These are phyloP conservation scores for Phytophthora lateralis DNA, from an alignment of 352 stramenopile genomes.

Conservation along the genomic window DNA sequence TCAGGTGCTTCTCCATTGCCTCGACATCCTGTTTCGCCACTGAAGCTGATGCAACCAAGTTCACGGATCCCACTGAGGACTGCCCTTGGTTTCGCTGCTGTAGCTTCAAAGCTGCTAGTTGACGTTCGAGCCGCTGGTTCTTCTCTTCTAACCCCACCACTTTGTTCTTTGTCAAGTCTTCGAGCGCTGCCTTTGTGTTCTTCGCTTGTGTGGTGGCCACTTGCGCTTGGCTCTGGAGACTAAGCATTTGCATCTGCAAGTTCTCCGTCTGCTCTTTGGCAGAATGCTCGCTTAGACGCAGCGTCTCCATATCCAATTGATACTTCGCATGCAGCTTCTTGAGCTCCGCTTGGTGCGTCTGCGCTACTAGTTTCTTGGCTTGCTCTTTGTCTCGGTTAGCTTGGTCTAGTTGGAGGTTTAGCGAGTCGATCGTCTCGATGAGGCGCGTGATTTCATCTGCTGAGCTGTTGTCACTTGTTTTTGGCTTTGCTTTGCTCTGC, in stretches of 20 bases:
- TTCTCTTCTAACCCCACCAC: slow-evolving; percentile 66
- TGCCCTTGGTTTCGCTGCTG: slow-evolving; percentile 34
- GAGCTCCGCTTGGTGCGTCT: slow-evolving; percentile 55
- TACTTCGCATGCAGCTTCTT: slow-evolving; percentile 72
- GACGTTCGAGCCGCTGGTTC: slow-evolving; percentile 60
- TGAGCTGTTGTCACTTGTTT: slow-evolving; percentile 12
- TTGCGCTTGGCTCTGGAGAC: slow-evolving; percentile 60
- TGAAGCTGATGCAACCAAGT: slow-evolving; percentile 13
- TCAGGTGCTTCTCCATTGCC: slow-evolving; percentile 72
- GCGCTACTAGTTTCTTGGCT: slow-evolving; percentile 39
- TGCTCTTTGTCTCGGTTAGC: slow-evolving; percentile 46
- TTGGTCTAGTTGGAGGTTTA: slow-evolving; percentile 67
- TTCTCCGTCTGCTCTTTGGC: slow-evolving; percentile 63
- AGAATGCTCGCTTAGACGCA: slow-evolving; percentile 65
- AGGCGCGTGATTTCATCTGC: slow-evolving; percentile 52
- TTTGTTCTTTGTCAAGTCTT: slow-evolving; percentile 58
- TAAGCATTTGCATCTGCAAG: slow-evolving; percentile 50
- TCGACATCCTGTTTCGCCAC: slow-evolving; percentile 36
- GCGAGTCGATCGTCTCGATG: slow-evolving; percentile 76
- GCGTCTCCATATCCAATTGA: slow-evolving; percentile 65
- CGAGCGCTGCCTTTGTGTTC: slow-evolving; percentile 48
- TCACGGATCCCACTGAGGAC: background rate
- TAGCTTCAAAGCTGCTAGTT: slow-evolving; percentile 50
- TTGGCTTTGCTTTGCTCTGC: slow-evolving; percentile 37
- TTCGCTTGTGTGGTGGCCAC: slow-evolving; percentile 57